These are phyloP conservation scores for Apium graveolens DNA, from an alignment of 129 eudicot species.

Conservation along the genomic window DNA sequence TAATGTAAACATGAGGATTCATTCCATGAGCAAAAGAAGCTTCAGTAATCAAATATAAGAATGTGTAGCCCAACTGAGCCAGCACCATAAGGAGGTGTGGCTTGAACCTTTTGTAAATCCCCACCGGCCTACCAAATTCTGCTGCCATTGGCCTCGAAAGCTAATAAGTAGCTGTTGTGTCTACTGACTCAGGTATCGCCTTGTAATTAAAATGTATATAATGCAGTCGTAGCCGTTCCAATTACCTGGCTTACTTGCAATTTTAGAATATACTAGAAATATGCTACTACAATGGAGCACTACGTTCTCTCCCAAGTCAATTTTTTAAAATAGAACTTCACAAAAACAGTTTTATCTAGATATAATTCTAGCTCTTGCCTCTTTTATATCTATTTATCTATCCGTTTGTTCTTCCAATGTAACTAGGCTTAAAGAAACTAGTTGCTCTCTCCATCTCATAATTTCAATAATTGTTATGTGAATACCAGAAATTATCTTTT, in stretches of 20 bases:
- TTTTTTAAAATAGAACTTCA: background rate
- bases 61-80: constrained; percentile 43
- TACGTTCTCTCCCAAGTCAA: background rate
- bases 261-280: background rate
- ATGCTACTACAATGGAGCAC: background rate
- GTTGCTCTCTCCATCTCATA: too few relatives aligned
- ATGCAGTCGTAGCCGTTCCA: background rate
- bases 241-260: background rate
- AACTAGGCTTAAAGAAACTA: too few relatives aligned
- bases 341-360: background rate
- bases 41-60: constrained; percentile 55
- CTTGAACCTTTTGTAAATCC: constrained; percentile 31
- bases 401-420: background rate
- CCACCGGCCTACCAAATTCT: background rate
- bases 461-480: too few relatives aligned
- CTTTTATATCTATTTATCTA: background rate
- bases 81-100: constrained; percentile 56
- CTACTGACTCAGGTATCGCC: background rate
- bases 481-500: too few relatives aligned
- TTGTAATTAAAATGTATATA: background rate
- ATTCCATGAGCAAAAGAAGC: constrained; percentile 71
- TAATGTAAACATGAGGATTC: constrained; percentile 61
- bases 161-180: background rate
- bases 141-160: constrained; percentile 5
- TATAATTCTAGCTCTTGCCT: background rate